Conservation (phyloP, 2,329 filamentous ascomycete genomes). For the Zasmidium angulare region DNA sequence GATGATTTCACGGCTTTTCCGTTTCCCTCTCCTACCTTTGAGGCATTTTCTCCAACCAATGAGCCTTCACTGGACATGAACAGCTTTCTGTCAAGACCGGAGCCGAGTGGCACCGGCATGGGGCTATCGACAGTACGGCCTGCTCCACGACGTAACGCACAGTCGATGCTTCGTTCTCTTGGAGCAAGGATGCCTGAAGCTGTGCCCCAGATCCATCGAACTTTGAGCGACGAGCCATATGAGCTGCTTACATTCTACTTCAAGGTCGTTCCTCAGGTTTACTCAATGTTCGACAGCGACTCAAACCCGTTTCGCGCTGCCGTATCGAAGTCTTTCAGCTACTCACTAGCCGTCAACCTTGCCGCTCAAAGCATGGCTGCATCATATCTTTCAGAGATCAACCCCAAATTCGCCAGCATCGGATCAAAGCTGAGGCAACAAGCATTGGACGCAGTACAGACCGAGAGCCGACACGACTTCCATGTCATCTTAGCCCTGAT, state of each 20-base stretch:
- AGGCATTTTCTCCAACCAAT: neutral
- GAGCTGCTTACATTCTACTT: slow-evolving; percentile 25
- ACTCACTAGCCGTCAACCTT: slow-evolving; percentile 21
- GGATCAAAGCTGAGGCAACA: slow-evolving; percentile 25
- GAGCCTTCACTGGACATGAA: neutral
- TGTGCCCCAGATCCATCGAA: slow-evolving; percentile 8
- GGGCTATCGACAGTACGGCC: neutral
- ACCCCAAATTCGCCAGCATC: slow-evolving; percentile 24
- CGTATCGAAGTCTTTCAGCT: slow-evolving; percentile 20
- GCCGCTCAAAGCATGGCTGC: slow-evolving; percentile 28
- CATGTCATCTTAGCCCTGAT: slow-evolving; percentile 53
- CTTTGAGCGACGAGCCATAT: slow-evolving; percentile 17
- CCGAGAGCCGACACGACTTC: slow-evolving; percentile 20
- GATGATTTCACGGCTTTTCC: neutral
- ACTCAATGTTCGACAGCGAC: slow-evolving; percentile 20
- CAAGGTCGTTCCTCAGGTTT: slow-evolving; percentile 21
- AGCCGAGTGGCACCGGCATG: neutral
- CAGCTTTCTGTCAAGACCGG: neutral
- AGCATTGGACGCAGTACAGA: slow-evolving; percentile 23
- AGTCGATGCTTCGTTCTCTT: slow-evolving; percentile 18
- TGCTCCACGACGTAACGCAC: neutral
- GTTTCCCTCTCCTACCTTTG: neutral
- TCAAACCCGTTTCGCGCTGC: slow-evolving; percentile 22
- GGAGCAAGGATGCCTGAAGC: slow-evolving; percentile 8
- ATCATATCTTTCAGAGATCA: slow-evolving; percentile 25